Evolutionary conservation across 2,329 filamentous ascomycete species (phyloP), one percentile per base, ranked within the genome.

Genomic region (Calonectria pauciramosa): DNA sequence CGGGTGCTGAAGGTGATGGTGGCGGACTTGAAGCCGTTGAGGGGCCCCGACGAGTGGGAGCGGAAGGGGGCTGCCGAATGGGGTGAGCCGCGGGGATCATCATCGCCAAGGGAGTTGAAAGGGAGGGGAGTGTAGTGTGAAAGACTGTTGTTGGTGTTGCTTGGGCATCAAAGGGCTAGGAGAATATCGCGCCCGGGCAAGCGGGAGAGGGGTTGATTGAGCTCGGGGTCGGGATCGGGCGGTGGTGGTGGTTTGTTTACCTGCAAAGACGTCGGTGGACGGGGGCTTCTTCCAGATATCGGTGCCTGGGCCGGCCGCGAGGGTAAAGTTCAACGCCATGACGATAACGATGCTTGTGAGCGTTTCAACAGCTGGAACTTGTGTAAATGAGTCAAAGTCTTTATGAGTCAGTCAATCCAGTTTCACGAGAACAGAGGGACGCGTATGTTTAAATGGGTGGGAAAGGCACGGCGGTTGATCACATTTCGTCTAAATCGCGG

Each of bases 251-350:
- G n/a, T 69, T 20, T 23, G 59, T 67, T 71, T 81, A 89, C 89
- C 93, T 80, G 90, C 93, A 87, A 94, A 95, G 77, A 90, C 87
- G 73, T 92, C 88, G 18, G 89, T 90, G n/a, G 88, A 85, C 0
- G 93, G 93, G 0, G 93, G 92, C 83, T 95, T 95, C 83, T 93
- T 92, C 94, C 94, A 96, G 82, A 96, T 91, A 84, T 96, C 94
- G 44, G 93, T 95, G 38, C 88, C 88, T 0, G 93, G 88, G 0
- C 85, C 81, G 23, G 92, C 90, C 68, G 86, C 88, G 79, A 94
- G 87, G 20, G 84, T 87, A 82, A 81, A 81, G 3, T 73, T 73
- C 47, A 71, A 49, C 2, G 76, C 67, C 78, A 81, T 78, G 8
- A 32, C 66, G 23, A 47, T 7, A 9, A n/a, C 13, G 36, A 14